These are phyloP conservation scores for Cryptococcus floricola DNA, from an alignment of 1,284 basidiomycete genomes.

Conservation along the genomic window DNA sequence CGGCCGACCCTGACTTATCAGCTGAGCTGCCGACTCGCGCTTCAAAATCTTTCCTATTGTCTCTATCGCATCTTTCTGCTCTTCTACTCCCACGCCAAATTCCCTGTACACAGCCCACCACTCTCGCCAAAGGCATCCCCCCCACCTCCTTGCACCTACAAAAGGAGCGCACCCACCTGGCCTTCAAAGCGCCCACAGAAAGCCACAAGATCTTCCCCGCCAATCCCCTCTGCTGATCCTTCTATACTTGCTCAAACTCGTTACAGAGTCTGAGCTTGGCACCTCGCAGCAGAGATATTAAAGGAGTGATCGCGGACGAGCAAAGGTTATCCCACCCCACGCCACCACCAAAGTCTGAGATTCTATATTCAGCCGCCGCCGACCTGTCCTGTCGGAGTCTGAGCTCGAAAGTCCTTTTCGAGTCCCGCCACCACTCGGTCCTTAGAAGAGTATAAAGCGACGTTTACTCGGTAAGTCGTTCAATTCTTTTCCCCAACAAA, in stretches of 20 bases:
- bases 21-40: not conserved
- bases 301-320: not conserved
- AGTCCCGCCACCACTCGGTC: not conserved
- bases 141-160: not conserved
- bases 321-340: not conserved
- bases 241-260: not conserved
- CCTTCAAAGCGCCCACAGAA: no score
- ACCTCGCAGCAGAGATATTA: not conserved
- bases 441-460: not conserved
- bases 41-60: constrained; percentile 1
- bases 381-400: not conserved
- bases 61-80: not conserved
- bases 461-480: not conserved
- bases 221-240: no score
- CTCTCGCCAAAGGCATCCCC: not conserved
- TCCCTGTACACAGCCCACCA: no score
- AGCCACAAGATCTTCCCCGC: no score
- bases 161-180: no score
- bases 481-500: not conserved
- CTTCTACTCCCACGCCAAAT: not conserved
- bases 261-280: not conserved
- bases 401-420: not conserved
- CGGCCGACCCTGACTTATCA: not conserved
- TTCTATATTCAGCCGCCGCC: not conserved
- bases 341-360: not conserved